Conservation (phyloP, 23 red algal genomes). For the Gracilaria caudata region DNA sequence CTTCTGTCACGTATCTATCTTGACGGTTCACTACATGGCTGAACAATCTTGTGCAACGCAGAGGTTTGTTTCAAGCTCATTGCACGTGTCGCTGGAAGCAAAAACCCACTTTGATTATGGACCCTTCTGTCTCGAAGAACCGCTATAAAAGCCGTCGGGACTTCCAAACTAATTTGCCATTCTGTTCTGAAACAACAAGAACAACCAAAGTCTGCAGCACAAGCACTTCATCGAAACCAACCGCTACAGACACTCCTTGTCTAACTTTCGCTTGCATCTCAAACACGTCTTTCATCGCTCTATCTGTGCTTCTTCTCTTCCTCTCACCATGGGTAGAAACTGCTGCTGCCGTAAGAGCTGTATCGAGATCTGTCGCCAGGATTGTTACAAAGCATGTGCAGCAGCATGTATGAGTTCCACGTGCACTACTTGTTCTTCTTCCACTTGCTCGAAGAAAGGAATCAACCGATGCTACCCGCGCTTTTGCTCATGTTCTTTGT, state of each 20-base stretch:
- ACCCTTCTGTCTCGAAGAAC: neutral
- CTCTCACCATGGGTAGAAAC: neutral
- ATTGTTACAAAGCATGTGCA: neutral
- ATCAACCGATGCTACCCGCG: neutral
- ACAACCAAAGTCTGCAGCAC: no score
- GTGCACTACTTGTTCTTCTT: neutral
- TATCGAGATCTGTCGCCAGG: neutral
- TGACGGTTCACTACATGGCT: neutral
- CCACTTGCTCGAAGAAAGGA: no score
- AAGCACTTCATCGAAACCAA: no score
- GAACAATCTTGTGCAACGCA: neutral
- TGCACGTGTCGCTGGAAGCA: conserved; percentile 5
- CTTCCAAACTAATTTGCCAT: no score
- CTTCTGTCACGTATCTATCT: neutral
- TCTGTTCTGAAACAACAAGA: no score
- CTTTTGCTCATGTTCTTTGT: neutral
- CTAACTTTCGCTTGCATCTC: no score
- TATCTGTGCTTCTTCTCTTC: no score
- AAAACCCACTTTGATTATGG: neutral
- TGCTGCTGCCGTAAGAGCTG: neutral
- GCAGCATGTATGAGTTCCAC: neutral
- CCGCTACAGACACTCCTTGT: no score
- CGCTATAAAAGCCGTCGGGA: neutral
- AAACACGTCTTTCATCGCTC: no score
- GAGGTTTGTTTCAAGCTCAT: neutral